These are phyloP conservation scores for Tardiomyces digboiensis DNA, from an alignment of 1,139 yeast species.

Conservation along the genomic window DNA sequence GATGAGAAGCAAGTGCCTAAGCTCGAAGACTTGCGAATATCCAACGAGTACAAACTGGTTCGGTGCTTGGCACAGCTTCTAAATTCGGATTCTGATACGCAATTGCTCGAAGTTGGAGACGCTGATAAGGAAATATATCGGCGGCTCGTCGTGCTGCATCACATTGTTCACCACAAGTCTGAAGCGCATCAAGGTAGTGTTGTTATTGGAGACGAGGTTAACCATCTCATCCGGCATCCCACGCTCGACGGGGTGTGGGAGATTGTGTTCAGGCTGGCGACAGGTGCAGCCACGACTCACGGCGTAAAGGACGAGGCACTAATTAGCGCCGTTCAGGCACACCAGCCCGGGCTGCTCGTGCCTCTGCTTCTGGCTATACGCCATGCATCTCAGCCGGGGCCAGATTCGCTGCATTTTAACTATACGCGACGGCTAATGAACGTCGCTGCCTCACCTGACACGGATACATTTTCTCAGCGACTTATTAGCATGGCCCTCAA, in stretches of 20 bases:
- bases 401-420: neutral
- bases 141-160: conserved; percentile 13
- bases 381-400: neutral
- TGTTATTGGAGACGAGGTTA: too few relatives aligned
- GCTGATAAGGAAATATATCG: conserved; percentile 14
- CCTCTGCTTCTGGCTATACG: neutral
- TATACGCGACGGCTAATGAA: neutral
- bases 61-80: conserved; percentile 24
- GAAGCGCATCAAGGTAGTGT: too few relatives aligned
- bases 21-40: conserved; percentile 26
- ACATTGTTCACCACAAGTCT: conserved; percentile 13
- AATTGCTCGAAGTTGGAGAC: conserved; percentile 16
- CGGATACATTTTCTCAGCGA: conserved; percentile 8
- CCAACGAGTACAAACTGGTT: conserved; percentile 24
- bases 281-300: neutral
- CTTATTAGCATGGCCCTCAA: conserved; percentile 11
- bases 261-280: neutral
- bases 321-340: neutral
- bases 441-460: neutral
- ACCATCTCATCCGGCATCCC: too few relatives aligned
- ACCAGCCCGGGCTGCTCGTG: neutral
- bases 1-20: conserved; percentile 20
- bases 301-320: neutral
- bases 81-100: conserved; percentile 8
- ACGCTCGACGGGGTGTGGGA: conserved; percentile 1